These are phyloP conservation scores for Ophiocordyceps robertsii DNA, from an alignment of 2,329 filamentous ascomycete genomes.

Conservation along the genomic window DNA sequence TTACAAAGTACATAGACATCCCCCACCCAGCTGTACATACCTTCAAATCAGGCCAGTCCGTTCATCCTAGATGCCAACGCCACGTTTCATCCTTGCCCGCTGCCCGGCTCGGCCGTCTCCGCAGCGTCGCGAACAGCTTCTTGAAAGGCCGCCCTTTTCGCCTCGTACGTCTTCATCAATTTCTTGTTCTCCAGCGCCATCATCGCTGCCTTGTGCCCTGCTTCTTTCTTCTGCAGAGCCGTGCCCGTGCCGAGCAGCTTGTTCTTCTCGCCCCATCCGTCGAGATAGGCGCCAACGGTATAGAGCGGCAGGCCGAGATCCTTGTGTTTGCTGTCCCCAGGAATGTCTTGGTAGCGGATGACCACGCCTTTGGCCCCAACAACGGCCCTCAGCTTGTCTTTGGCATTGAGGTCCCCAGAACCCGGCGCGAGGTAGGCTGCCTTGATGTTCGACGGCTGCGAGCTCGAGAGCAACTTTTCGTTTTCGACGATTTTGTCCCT, in stretches of 20 bases:
- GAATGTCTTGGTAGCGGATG: slow-evolving; percentile 48
- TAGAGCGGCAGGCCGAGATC: slow-evolving; percentile 41
- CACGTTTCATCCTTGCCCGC: background rate
- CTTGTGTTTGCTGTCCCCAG: slow-evolving; percentile 37
- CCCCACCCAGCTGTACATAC: too few species aligned
- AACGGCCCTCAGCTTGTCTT: slow-evolving; percentile 15
- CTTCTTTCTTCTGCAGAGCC: slow-evolving; percentile 55
- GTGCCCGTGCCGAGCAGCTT: slow-evolving; percentile 50
- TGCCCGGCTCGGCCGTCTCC: background rate
- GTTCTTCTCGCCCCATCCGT: slow-evolving; percentile 53
- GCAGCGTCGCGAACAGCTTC: slow-evolving; percentile 14
- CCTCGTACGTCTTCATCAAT: slow-evolving; percentile 35
- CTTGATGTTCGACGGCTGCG: background rate
- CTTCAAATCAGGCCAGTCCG: too few species aligned
- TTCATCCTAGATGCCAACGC: background rate
- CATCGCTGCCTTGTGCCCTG: slow-evolving; percentile 51
- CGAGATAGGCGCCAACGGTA: slow-evolving; percentile 49
- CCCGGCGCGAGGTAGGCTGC: background rate
- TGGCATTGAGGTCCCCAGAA: slow-evolving; percentile 8
- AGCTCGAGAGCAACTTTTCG: slow-evolving; percentile 1
- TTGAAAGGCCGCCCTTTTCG: slow-evolving; percentile 32
- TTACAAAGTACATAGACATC: too few species aligned
- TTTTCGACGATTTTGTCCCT: slow-evolving; percentile 32
- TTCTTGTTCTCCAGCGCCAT: slow-evolving; percentile 54
- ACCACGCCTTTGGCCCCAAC: slow-evolving; percentile 44